phyloP scores from a whole-genome alignment of 805 yeast species.

The Metschnikowia noctiluminum region DNA sequence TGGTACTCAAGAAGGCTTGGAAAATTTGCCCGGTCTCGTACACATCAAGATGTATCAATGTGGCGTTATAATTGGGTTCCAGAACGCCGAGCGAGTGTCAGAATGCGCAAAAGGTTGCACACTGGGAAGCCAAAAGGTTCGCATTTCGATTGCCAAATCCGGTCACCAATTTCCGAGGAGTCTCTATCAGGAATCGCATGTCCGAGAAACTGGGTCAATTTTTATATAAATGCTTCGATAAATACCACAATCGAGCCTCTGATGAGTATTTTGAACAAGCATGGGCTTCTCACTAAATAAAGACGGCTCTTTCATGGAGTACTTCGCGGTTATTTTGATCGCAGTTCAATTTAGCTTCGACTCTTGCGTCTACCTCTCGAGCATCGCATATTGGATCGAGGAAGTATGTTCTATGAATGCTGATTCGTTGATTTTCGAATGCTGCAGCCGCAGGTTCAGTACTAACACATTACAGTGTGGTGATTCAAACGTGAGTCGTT shows the following conservation, averaged over 20 bases:
- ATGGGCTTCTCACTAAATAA: background rate
- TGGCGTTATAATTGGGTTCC: too few species aligned
- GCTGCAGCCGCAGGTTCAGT: too few species aligned
- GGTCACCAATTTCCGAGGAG: background rate
- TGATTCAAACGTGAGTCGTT: background rate
- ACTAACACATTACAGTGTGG: background rate
- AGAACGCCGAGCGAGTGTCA: too few species aligned
- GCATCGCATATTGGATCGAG: background rate
- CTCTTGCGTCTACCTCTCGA: background rate
- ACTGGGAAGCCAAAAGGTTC: too few species aligned
- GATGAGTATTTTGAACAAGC: background rate
- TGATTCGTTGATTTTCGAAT: too few species aligned
- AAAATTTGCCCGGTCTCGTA: too few species aligned
- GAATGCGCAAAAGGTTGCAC: too few species aligned
- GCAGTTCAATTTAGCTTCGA: background rate
- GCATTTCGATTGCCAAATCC: background rate
- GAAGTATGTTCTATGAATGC: background rate
- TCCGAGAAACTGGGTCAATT: too few species aligned
- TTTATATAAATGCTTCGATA: background rate
- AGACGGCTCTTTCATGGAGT: background rate
- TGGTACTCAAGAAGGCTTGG: too few species aligned
- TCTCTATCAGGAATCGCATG: background rate
- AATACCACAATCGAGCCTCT: background rate
- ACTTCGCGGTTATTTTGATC: background rate
- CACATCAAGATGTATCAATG: too few species aligned